Conservation (phyloP, 805 yeast genomes). For the Brettanomyces bruxellensis region DNA sequence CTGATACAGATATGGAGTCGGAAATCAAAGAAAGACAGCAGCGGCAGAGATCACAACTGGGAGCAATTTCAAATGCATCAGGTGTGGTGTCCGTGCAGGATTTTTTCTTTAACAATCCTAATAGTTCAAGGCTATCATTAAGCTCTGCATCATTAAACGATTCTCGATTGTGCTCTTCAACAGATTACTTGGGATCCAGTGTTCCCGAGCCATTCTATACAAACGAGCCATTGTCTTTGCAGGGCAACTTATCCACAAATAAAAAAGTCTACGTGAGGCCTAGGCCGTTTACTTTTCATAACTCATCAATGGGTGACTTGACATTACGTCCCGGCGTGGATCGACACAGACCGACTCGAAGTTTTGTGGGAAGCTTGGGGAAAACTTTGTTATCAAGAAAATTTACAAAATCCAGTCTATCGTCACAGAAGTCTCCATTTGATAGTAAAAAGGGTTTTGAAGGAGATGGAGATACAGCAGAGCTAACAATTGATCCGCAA, state of each 20-base stretch:
- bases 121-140: constrained; percentile 8
- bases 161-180: constrained; percentile 1
- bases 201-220: neutral
- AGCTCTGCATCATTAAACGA: constrained; percentile 9
- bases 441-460: neutral
- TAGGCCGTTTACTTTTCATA: neutral
- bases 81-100: constrained; percentile 39
- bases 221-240: no score
- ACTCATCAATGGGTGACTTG: neutral
- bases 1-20: neutral
- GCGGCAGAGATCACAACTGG: constrained; percentile 2
- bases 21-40: neutral
- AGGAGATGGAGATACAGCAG: constrained; percentile 1
- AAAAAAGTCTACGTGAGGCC: neutral
- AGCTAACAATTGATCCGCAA: neutral
- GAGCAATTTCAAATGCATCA: constrained; percentile 3
- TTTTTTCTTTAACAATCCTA: constrained; percentile 35
- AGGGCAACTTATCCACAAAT: neutral
- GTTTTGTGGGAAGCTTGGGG: neutral
- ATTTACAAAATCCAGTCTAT: neutral
- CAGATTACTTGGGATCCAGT: constrained; percentile 1
- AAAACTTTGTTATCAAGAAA: neutral
- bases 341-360: neutral
- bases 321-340: neutral
- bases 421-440: neutral